Evolutionary conservation across 2,329 filamentous ascomycete genomes (phyloP).

Genomic region (Boeremia lycopersici): DNA sequence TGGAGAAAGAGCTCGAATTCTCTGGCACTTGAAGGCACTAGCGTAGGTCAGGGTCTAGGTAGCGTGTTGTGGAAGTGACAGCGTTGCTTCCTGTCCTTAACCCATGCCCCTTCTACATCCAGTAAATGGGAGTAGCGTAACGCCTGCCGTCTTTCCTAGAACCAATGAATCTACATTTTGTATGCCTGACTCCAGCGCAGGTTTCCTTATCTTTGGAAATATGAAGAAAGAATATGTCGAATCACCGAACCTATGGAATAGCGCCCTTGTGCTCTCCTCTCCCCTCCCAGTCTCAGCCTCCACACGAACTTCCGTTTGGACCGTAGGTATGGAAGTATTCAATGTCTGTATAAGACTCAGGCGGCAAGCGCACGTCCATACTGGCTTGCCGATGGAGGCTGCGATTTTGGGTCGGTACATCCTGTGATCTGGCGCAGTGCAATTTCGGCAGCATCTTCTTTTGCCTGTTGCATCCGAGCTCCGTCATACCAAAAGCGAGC

Average conservation of each 20-base stretch:
- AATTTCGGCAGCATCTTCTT: conserved; percentile 46
- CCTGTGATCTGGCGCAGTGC: conserved; percentile 35
- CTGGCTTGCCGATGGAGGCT: conserved; percentile 34
- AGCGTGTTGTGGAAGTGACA: background rate
- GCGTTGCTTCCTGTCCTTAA: background rate
- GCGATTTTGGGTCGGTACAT: conserved; percentile 18
- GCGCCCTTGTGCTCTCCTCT: background rate
- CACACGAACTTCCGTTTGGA: background rate
- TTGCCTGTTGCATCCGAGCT: conserved; percentile 39
- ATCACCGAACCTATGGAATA: background rate
- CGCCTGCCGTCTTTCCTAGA: background rate
- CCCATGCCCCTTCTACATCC: background rate
- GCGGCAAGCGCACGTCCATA: conserved; percentile 19
- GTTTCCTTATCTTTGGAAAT: background rate
- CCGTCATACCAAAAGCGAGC: conserved; percentile 49
- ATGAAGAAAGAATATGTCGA: background rate
- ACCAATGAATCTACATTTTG: background rate
- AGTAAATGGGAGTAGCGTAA: background rate
- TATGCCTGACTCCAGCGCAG: conserved; percentile 3
- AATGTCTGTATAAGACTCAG: background rate
- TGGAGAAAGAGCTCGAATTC: background rate
- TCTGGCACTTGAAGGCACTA: background rate
- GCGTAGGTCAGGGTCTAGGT: background rate
- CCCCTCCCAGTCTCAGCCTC: too few species aligned
- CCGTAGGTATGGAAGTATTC: background rate